Evolutionary conservation across 768 basidiomycete species (phyloP).

Genomic region (Galerina sulciceps): DNA sequence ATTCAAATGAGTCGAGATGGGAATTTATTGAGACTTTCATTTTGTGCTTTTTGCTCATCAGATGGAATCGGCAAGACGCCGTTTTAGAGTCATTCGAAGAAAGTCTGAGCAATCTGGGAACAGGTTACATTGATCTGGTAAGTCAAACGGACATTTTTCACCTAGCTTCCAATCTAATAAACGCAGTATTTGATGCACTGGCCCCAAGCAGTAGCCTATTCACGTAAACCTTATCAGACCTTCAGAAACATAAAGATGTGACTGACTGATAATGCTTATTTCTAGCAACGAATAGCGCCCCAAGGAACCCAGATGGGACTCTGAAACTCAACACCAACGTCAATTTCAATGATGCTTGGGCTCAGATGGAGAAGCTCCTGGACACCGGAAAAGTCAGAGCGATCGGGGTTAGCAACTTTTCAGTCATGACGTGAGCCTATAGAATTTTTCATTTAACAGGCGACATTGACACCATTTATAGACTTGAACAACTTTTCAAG

Average conservation of each 20-base stretch:
- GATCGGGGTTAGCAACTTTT: constrained; percentile 67
- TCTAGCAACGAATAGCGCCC: constrained; percentile 16
- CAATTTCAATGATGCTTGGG: constrained; percentile 50
- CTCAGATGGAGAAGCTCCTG: constrained; percentile 53
- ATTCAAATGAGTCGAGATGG: not conserved
- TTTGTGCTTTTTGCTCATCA: constrained; percentile 9
- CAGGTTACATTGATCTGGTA: constrained; percentile 54
- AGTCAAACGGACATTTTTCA: not conserved
- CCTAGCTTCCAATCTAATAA: not conserved
- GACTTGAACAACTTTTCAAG: constrained; percentile 43
- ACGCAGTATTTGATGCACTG: constrained; percentile 54
- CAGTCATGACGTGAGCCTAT: constrained; percentile 50
- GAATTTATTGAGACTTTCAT: not conserved
- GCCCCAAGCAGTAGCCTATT: constrained; percentile 42
- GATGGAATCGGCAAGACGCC: constrained; percentile 40
- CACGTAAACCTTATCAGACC: constrained; percentile 23
- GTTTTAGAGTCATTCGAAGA: constrained; percentile 46
- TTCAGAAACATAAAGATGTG: not conserved
- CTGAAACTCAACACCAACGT: constrained; percentile 32
- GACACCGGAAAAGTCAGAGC: constrained; percentile 49
- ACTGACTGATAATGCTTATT: not conserved
- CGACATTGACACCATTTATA: constrained; percentile 19
- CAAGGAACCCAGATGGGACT: constrained; percentile 38
- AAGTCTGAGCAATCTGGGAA: constrained; percentile 41
- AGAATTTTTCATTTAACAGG: not conserved